phyloP scores from a whole-genome alignment of 176 grass and related monocot species.

The Ananas comosus region DNA sequence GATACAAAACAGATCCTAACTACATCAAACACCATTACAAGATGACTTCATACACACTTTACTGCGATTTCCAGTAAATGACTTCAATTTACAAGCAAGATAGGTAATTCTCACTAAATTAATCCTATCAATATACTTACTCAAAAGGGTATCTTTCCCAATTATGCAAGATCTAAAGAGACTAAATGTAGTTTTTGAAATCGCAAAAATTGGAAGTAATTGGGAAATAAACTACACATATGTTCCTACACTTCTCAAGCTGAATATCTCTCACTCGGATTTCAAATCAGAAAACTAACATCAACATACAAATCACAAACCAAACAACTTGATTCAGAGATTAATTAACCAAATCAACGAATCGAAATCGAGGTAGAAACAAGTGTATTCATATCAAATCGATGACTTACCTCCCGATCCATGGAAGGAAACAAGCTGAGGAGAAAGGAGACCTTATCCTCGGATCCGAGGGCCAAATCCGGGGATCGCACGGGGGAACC shows the following conservation, averaged over 20 bases:
- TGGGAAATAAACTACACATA: no score
- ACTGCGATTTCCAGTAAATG: not conserved
- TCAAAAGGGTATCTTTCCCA: not conserved
- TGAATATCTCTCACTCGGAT: no score
- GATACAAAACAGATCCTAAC: no score
- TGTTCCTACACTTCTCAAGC: no score
- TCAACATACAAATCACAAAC: no score
- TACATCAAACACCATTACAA: no score
- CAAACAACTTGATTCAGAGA: not conserved
- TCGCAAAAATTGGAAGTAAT: no score
- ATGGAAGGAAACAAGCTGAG: conserved; percentile 25
- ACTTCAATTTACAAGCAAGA: no score
- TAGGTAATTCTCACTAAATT: no score
- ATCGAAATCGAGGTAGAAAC: not conserved
- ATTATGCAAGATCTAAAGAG: not conserved
- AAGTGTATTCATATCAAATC: not conserved
- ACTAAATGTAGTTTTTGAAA: not conserved
- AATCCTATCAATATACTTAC: no score
- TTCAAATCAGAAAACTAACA: no score
- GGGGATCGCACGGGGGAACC: conserved; percentile 13
- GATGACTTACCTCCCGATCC: conserved; percentile 17
- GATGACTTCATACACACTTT: not conserved
- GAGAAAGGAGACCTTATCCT: conserved; percentile 19
- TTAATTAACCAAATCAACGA: not conserved
- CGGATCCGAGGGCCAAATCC: conserved; percentile 15